A percentile compares a stretch with the other conserved stretches of the same genome.
phyloP scores from a whole-genome alignment of 179 eudicot species.

The Silene noctiflora region DNA sequence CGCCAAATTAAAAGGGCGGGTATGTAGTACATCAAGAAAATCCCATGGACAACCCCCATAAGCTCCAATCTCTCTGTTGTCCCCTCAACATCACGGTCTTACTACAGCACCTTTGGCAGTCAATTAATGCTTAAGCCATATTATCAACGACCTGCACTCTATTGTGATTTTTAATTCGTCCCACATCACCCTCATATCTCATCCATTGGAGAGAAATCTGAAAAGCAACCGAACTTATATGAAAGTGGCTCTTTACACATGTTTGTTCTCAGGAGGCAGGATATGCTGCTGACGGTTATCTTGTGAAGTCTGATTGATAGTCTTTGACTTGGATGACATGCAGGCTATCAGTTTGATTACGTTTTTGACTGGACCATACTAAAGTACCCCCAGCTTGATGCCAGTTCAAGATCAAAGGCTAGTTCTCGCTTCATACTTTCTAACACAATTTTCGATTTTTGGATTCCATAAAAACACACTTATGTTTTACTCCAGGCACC shows the following conservation, averaged over 20 bases:
- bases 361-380: slow-evolving; percentile 96
- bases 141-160: too few species aligned
- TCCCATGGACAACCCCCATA: too few species aligned
- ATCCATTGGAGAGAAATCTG: too few species aligned
- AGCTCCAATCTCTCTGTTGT: too few species aligned
- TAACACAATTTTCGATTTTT: neutral
- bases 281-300: neutral
- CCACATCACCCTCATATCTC: too few species aligned
- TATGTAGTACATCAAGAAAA: too few species aligned
- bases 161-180: too few species aligned
- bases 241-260: neutral
- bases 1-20: too few species aligned
- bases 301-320: slow-evolving; percentile 2
- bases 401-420: slow-evolving; percentile 81
- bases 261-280: neutral
- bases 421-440: slow-evolving; percentile 28
- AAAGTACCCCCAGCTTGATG: slow-evolving; percentile 93
- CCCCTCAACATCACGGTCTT: too few species aligned
- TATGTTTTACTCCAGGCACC: slow-evolving; percentile 47
- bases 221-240: neutral
- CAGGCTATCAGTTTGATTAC: slow-evolving; percentile 97
- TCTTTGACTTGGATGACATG: slow-evolving; percentile 18
- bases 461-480: neutral
- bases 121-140: too few species aligned
- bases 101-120: too few species aligned